These are phyloP conservation scores for Fusarium hainanense DNA, from an alignment of 2,329 filamentous ascomycete species.

Conservation along the genomic window DNA sequence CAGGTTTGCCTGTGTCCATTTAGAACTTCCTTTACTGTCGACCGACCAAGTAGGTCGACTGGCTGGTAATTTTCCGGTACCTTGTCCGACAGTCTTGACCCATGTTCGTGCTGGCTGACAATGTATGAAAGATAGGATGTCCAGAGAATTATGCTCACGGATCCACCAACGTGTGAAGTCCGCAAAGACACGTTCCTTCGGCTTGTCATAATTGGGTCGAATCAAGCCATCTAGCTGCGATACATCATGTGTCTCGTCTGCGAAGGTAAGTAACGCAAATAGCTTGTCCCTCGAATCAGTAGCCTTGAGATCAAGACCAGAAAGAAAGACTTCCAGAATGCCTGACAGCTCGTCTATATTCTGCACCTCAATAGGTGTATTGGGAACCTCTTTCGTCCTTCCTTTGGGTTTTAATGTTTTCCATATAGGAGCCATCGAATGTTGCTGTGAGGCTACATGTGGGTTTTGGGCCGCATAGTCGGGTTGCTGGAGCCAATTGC, in stretches of 20 bases:
- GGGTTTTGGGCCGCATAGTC: constrained; percentile 17
- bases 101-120: constrained; percentile 29
- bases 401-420: constrained; percentile 13
- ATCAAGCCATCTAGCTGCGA: constrained; percentile 20
- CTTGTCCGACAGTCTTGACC: not conserved
- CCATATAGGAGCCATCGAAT: constrained; percentile 34
- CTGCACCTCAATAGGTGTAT: not conserved
- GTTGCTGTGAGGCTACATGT: constrained; percentile 14
- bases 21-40: constrained; percentile 16
- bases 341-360: not conserved
- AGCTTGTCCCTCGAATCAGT: constrained; percentile 34
- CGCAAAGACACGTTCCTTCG: constrained; percentile 19
- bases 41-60: constrained; percentile 26
- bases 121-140: constrained; percentile 22
- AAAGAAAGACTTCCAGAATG: constrained; percentile 29
- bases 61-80: accelerated
- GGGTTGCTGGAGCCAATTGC: constrained; percentile 7
- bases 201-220: constrained; percentile 33
- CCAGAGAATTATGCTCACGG: constrained; percentile 11
- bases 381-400: not conserved
- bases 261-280: constrained; percentile 30
- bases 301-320: constrained; percentile 29
- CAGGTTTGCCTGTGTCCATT: constrained; percentile 17
- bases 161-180: constrained; percentile 40
- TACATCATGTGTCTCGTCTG: constrained; percentile 21